phyloP scores from a whole-genome alignment of 176 grass and related monocot genomes.

The Aegilops longissima region DNA sequence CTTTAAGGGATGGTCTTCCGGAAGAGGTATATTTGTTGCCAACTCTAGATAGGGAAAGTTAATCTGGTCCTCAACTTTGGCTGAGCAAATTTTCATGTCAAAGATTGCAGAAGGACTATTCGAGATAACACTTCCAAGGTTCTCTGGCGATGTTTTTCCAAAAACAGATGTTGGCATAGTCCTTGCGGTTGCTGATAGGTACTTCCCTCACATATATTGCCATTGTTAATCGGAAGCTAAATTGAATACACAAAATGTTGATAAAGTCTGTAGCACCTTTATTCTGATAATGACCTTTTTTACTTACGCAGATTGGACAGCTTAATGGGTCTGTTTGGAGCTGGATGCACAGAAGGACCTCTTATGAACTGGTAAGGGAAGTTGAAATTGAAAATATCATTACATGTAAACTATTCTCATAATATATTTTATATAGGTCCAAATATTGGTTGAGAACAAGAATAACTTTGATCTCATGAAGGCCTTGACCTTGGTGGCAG shows the following conservation, averaged over 20 bases:
- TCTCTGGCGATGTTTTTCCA: conserved; percentile 34
- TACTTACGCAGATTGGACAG: conserved; percentile 67
- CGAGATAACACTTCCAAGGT: too few relatives aligned
- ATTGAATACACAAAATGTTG: too few relatives aligned
- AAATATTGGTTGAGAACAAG: conserved; percentile 94
- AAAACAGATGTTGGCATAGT: conserved; percentile 90
- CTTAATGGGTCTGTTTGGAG: conserved; percentile 94
- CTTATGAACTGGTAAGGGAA: conserved; percentile 85
- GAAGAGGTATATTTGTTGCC: too few relatives aligned
- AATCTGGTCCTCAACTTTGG: too few relatives aligned
- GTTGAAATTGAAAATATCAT: conserved; percentile 1
- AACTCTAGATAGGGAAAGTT: too few relatives aligned
- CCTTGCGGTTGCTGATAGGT: conserved; percentile 87
- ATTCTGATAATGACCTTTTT: background rate
- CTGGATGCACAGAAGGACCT: conserved; percentile 86
- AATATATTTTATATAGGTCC: conserved; percentile 59
- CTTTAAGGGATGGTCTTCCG: too few relatives aligned
- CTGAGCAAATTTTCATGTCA: too few relatives aligned
- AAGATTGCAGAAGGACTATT: too few relatives aligned
- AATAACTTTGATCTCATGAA: conserved; percentile 75
- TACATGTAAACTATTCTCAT: conserved; percentile 22
- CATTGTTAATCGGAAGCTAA: background rate
- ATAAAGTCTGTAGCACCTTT: too few relatives aligned
- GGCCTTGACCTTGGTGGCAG: conserved; percentile 64
- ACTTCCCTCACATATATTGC: background rate